A percentile compares a stretch with the other conserved stretches of the same genome.
These are phyloP conservation scores for Capsicum pubescens DNA, from an alignment of 257 asterid species.

Conservation along the genomic window DNA sequence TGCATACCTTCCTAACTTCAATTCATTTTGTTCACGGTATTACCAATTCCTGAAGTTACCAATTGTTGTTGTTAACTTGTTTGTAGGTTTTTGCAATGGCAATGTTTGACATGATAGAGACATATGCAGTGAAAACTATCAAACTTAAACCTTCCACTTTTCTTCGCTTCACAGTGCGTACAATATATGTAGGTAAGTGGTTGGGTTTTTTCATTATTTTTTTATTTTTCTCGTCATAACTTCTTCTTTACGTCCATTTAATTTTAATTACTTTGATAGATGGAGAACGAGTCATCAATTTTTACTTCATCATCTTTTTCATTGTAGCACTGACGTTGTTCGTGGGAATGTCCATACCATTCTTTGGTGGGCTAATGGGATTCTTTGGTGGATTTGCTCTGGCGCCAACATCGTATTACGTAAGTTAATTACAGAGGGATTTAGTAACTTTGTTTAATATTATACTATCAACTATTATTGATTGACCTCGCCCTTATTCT, in stretches of 20 bases:
- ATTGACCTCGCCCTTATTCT: too few species aligned
- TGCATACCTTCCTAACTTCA: background rate
- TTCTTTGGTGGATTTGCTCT: constrained; percentile 90
- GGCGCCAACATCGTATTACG: constrained; percentile 79
- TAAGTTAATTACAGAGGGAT: constrained; percentile 37
- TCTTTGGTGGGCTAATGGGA: constrained; percentile 85
- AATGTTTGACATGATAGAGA: constrained; percentile 62
- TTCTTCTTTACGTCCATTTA: background rate
- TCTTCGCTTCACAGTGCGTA: constrained; percentile 60
- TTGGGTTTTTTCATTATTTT: background rate
- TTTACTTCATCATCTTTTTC: background rate
- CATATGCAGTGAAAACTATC: constrained; percentile 50
- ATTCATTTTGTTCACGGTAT: too few species aligned
- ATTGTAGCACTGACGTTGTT: constrained; percentile 64
- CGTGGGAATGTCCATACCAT: constrained; percentile 71
- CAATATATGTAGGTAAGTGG: constrained; percentile 60
- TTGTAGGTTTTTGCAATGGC: constrained; percentile 39
- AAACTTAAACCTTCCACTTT: constrained; percentile 48
- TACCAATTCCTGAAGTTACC: background rate
- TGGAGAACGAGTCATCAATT: background rate
- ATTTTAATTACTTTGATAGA: background rate
- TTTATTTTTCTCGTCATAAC: background rate
- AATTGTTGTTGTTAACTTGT: background rate
- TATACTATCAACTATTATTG: background rate
- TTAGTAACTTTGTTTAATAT: background rate